These are phyloP conservation scores for Fusarium drepaniforme DNA, from an alignment of 2,329 filamentous ascomycete species.

Conservation along the genomic window DNA sequence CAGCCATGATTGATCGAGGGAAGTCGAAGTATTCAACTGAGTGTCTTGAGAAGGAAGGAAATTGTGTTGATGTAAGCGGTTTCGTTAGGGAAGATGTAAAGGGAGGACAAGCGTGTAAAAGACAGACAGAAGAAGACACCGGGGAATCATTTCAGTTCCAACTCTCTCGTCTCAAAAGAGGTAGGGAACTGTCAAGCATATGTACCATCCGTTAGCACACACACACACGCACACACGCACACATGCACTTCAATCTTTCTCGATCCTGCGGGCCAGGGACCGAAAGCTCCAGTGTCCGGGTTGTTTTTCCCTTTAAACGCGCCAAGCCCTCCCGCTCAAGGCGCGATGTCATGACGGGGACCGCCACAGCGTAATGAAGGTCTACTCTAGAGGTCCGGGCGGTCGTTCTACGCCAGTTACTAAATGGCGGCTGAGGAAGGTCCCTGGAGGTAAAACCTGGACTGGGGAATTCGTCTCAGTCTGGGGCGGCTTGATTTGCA, in stretches of 20 bases:
- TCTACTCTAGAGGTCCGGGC: neutral
- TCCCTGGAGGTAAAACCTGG: neutral
- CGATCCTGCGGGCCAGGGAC: neutral
- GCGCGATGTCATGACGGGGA: neutral
- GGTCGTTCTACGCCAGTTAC: neutral
- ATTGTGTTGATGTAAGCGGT: neutral
- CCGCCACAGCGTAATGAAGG: neutral
- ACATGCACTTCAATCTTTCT: neutral
- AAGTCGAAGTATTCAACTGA: neutral
- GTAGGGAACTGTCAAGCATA: constrained; percentile 2
- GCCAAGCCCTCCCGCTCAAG: constrained; percentile 2
- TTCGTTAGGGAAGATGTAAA: neutral
- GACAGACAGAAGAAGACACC: neutral
- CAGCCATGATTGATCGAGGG: constrained; percentile 20
- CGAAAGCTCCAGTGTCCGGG: neutral
- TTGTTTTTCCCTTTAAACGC: neutral
- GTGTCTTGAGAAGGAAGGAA: neutral
- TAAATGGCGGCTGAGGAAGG: neutral
- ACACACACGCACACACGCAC: neutral
- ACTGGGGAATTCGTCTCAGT: constrained; percentile 1
- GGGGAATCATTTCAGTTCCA: neutral
- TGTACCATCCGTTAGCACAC: neutral
- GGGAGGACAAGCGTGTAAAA: neutral
- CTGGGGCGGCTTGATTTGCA: constrained; percentile 5
- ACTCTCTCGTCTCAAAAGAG: neutral